These are phyloP conservation scores for Pleurotus salmoneostramineus DNA, from an alignment of 768 basidiomycete genomes.

Conservation along the genomic window DNA sequence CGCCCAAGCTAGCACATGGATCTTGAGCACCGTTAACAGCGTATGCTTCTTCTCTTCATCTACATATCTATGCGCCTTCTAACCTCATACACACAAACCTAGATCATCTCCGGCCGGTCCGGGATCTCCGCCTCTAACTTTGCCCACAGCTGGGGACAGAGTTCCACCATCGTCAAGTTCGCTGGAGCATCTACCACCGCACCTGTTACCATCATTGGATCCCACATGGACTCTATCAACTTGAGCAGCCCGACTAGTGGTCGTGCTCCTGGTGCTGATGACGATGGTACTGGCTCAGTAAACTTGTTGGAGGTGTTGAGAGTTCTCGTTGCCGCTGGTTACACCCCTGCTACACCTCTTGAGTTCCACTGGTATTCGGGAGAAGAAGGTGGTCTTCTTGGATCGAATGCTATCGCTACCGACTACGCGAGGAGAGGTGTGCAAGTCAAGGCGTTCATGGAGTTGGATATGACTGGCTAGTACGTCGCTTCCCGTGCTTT, in stretches of 20 bases:
- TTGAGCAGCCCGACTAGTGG: conserved; percentile 18
- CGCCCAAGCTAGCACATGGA: conserved; percentile 32
- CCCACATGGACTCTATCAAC: conserved; percentile 26
- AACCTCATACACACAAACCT: background rate
- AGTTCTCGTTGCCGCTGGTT: conserved; percentile 34
- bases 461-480: conserved; percentile 47
- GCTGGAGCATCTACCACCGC: conserved; percentile 13
- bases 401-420: conserved; percentile 41
- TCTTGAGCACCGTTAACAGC: conserved; percentile 25
- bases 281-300: conserved; percentile 38
- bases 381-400: conserved; percentile 47
- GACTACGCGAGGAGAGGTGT: conserved; percentile 37
- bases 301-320: conserved; percentile 42
- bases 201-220: conserved; percentile 20
- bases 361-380: conserved; percentile 50
- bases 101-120: conserved; percentile 19
- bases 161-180: conserved; percentile 18
- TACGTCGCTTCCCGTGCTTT: too few relatives aligned
- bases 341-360: conserved; percentile 34
- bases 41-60: conserved; percentile 15
- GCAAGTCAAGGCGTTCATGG: conserved; percentile 36
- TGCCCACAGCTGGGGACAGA: conserved; percentile 14
- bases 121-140: conserved; percentile 19
- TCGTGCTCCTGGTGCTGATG: conserved; percentile 32
- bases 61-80: background rate